These are phyloP conservation scores for Cymbopogon flexuosus DNA, from an alignment of 202 grass and related monocot genomes.

Conservation along the genomic window DNA sequence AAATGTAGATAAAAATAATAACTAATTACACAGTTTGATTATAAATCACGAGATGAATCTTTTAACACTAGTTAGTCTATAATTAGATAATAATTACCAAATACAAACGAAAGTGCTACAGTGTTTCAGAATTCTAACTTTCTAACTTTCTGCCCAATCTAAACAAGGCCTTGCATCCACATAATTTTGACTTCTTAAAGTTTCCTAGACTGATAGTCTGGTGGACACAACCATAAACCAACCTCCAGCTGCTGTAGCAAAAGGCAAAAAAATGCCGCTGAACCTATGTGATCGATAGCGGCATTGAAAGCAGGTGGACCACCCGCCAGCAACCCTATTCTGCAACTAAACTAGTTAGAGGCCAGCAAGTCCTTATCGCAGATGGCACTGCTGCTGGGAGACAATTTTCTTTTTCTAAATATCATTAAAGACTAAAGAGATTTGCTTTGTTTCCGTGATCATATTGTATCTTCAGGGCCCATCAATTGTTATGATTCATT, in stretches of 20 bases:
- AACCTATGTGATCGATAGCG: constrained; percentile 20
- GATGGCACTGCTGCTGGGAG: constrained; percentile 8
- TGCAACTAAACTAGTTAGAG: constrained; percentile 37
- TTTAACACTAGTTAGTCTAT: no score
- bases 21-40: no score
- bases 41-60: no score
- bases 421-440: neutral
- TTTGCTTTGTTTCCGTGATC: neutral
- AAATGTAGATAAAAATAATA: no score
- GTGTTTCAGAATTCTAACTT: no score
- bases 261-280: constrained; percentile 22
- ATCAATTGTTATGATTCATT: constrained; percentile 15
- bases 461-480: neutral
- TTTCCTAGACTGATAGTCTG: neutral
- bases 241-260: constrained; percentile 31
- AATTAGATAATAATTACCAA: no score
- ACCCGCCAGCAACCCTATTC: constrained; percentile 41
- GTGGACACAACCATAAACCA: constrained; percentile 18
- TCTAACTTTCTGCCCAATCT: no score
- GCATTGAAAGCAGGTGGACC: constrained; percentile 40
- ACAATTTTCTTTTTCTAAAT: neutral
- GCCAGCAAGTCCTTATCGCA: constrained; percentile 27
- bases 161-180: constrained; percentile 17
- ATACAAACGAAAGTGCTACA: no score
- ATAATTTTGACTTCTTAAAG: constrained; percentile 10